These are phyloP conservation scores for Trichoderma sp. DNA, from an alignment of 2,329 filamentous ascomycete species.

Conservation along the genomic window DNA sequence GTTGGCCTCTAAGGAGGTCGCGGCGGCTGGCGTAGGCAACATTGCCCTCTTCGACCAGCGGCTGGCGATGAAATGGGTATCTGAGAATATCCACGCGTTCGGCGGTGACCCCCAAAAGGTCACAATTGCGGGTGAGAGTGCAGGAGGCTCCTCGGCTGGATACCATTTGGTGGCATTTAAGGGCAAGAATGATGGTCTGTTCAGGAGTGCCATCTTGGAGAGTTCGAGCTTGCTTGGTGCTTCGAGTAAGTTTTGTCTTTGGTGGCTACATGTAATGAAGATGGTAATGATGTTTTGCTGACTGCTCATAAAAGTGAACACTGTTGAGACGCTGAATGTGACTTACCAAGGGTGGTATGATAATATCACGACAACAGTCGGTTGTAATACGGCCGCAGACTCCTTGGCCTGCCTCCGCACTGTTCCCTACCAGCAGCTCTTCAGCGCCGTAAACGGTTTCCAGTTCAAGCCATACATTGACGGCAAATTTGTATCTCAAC, in stretches of 20 bases:
- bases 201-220: slow-evolving; percentile 12
- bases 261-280: neutral
- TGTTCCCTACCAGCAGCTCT: slow-evolving; percentile 4
- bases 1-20: slow-evolving; percentile 14
- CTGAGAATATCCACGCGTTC: slow-evolving; percentile 47
- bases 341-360: slow-evolving; percentile 15
- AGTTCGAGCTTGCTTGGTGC: slow-evolving; percentile 14
- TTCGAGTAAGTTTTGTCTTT: neutral
- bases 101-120: slow-evolving; percentile 46
- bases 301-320: neutral
- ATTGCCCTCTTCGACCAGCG: slow-evolving; percentile 36
- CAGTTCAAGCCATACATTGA: slow-evolving; percentile 11
- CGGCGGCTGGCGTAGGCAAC: neutral
- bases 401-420: slow-evolving; percentile 1
- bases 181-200: slow-evolving; percentile 2
- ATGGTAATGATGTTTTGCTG: neutral
- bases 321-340: neutral
- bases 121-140: slow-evolving; percentile 52
- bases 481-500: slow-evolving; percentile 1
- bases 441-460: slow-evolving; percentile 1
- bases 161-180: slow-evolving; percentile 9
- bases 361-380: slow-evolving; percentile 4
- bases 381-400: neutral
- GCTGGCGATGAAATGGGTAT: slow-evolving; percentile 48
- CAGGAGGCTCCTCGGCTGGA: slow-evolving; percentile 36